Percentiles rank a stretch among this genome's conserved stretches.
phyloP scores from a whole-genome alignment of 2,329 filamentous ascomycete species.

The Pestalotiopsis sp. region DNA sequence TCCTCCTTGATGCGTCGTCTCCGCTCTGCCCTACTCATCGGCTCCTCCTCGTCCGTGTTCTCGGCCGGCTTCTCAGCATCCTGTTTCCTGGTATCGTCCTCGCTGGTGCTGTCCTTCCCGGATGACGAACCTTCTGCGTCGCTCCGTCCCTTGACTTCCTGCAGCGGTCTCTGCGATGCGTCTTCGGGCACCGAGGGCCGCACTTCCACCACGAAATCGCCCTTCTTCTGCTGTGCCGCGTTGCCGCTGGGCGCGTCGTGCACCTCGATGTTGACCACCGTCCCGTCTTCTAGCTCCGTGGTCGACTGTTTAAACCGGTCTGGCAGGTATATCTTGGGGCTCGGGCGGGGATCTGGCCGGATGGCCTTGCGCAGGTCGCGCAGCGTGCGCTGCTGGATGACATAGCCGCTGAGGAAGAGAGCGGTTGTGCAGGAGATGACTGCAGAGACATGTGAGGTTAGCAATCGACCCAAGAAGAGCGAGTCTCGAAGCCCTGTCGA shows the following conservation, averaged over 20 bases:
- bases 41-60: constrained; percentile 37
- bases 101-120: constrained; percentile 24
- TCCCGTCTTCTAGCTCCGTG: constrained; percentile 49
- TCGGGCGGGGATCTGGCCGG: constrained; percentile 48
- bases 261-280: constrained; percentile 40
- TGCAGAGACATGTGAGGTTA: constrained; percentile 26
- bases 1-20: constrained; percentile 61
- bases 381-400: constrained; percentile 84
- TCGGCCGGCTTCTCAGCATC: no score
- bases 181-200: constrained; percentile 32
- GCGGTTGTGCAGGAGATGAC: constrained; percentile 78
- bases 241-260: constrained; percentile 20
- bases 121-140: neutral
- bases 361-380: constrained; percentile 76
- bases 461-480: neutral
- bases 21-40: constrained; percentile 54
- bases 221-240: constrained; percentile 1
- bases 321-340: constrained; percentile 51
- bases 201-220: constrained; percentile 36
- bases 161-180: constrained; percentile 16
- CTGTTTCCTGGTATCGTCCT: constrained; percentile 19
- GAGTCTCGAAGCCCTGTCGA: neutral
- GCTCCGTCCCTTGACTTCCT: constrained; percentile 12
- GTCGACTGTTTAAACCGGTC: constrained; percentile 50
- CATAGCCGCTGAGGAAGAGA: constrained; percentile 86